Base-by-base conservation (phyloP, 495 filamentous ascomycete genomes). In the Trichoderma virens region DNA sequence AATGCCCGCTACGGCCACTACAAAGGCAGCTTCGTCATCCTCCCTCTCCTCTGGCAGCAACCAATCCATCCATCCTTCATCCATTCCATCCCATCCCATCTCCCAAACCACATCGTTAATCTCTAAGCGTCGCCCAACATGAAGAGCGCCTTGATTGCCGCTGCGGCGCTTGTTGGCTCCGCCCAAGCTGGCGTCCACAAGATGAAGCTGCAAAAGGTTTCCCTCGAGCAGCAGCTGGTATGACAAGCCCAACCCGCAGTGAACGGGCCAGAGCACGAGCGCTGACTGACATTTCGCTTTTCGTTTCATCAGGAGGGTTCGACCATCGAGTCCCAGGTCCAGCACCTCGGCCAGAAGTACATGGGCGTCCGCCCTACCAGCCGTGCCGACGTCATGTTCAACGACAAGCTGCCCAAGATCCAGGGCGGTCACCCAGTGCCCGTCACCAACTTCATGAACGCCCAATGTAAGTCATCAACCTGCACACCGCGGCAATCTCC, bases 381-480 rank as follows among this genome's bases (percentile, higher is more conserved):
- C 47, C 88, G 93, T 69, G 71, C 81, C 67, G 82, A 92, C 60
- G 87, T 87, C 69, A 81, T 93, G 72, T 95, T 96, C 82, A 84
- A 86, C 70, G 88, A 91, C 62, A 84, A 86, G 62, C 80, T 86
- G 28, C 76, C 90, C 73, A 84, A 90, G 64, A 77, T 78, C 35
- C 81, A 88, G 61, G 82, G 80, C 64, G 85, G 84, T 65, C 93
- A 98, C 70, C 84, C 87, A 38, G 90, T 99, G 20, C 88, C 94
- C 61, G 87, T 99, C 67, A 90, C 86, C 73, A 99, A 99, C 83
- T 99, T 97, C 80, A 79, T 99, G 78, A 99, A 99, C 71, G 95
- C 95, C 64, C 95, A 99, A 78, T 99, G 93, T 97, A 87, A 69
- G 90, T 76, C 65, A 59, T 41, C 60, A 60, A 34, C 18, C 32